Conservation (phyloP, 2,329 filamentous ascomycete genomes). For the Colletotrichum truncatum region DNA sequence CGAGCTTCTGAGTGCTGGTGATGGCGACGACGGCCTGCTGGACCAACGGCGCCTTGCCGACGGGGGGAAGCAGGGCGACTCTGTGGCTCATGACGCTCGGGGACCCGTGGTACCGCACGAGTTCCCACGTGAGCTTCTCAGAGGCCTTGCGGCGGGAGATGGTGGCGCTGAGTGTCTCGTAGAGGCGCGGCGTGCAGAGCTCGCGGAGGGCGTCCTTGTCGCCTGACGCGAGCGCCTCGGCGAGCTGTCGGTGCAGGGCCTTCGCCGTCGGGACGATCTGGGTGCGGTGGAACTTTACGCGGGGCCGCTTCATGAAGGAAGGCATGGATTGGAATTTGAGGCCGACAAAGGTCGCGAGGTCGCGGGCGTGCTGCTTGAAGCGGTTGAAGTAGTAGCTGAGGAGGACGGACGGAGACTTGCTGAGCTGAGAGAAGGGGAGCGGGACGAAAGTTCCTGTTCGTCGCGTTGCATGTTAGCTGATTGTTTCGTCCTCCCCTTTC, state of each 20-base stretch:
- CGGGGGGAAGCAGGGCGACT: conserved; percentile 53
- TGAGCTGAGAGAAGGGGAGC: conserved; percentile 47
- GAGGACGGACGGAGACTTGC: conserved; percentile 39
- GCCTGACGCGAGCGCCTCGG: conserved; percentile 67
- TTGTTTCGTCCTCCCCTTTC: no score
- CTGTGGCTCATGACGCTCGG: conserved; percentile 66
- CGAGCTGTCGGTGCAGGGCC: conserved; percentile 68
- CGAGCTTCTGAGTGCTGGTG: conserved; percentile 62
- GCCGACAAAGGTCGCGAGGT: conserved; percentile 44
- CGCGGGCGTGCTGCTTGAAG: conserved; percentile 44
- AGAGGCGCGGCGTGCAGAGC: conserved; percentile 64
- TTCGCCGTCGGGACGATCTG: conserved; percentile 62
- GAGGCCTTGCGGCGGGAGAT: conserved; percentile 60
- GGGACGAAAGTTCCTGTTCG: conserved; percentile 57
- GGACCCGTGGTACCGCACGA: conserved; percentile 60
- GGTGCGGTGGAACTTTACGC: conserved; percentile 52
- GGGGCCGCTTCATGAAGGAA: conserved; percentile 48
- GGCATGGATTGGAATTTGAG: conserved; percentile 57
- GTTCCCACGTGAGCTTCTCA: conserved; percentile 61
- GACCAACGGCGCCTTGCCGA: conserved; percentile 48
- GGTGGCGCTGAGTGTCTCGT: conserved; percentile 58
- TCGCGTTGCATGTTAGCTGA: not conserved
- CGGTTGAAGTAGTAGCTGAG: conserved; percentile 48
- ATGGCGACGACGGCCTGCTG: conserved; percentile 71
- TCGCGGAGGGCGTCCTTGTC: conserved; percentile 59